Evolutionary conservation across 805 yeast genomes (phyloP).

Genomic region (Candida incommunis): DNA sequence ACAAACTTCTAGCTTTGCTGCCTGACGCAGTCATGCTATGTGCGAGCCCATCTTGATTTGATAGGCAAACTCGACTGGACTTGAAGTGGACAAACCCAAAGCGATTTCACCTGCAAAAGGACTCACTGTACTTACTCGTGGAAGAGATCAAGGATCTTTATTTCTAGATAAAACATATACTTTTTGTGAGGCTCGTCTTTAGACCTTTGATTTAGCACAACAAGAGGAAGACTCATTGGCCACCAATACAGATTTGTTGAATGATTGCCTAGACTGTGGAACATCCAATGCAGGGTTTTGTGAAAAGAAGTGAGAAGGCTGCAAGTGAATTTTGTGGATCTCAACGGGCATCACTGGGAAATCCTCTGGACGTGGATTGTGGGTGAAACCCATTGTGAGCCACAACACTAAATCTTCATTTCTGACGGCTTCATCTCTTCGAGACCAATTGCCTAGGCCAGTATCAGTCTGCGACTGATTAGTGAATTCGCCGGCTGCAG

Average conservation of each 20-base stretch:
- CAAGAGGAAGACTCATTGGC: not conserved
- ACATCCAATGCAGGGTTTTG: constrained; percentile 69
- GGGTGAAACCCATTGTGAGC: constrained; percentile 74
- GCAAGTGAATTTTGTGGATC: constrained; percentile 48
- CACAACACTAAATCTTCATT: constrained; percentile 64
- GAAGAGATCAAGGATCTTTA: too few species aligned
- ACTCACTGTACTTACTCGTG: too few species aligned
- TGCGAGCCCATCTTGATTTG: too few species aligned
- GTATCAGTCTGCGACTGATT: constrained; percentile 65
- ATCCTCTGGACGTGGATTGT: constrained; percentile 70
- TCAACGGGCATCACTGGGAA: constrained; percentile 87
- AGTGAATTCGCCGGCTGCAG: constrained; percentile 77
- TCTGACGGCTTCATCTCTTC: constrained; percentile 41
- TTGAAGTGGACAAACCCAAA: too few species aligned
- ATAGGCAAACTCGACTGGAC: too few species aligned
- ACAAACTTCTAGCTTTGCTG: too few species aligned
- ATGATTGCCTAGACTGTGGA: constrained; percentile 51
- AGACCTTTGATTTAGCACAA: not conserved
- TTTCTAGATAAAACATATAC: too few species aligned
- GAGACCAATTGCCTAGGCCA: constrained; percentile 25
- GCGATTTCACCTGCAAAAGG: too few species aligned
- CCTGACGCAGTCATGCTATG: too few species aligned
- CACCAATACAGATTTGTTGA: constrained; percentile 45
- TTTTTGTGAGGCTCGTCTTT: too few species aligned
- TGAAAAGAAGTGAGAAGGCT: constrained; percentile 63